Evolutionary conservation across 2,329 filamentous ascomycete genomes (phyloP).

Genomic region (Epichloe elymi): DNA sequence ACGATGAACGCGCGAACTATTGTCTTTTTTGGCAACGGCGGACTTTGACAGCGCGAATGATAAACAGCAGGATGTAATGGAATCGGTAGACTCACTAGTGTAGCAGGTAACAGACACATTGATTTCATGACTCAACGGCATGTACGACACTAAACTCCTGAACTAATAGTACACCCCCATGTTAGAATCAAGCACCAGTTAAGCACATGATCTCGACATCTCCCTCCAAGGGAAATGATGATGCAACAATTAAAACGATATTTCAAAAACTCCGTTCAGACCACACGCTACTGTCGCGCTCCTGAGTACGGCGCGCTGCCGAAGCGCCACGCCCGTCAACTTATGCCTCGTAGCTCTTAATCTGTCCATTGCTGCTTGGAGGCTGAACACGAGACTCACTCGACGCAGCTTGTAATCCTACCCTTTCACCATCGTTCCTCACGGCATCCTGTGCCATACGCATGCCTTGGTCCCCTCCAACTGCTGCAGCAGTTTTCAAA

Average conservation of each 20-base stretch:
- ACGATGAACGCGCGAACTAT: too few relatives aligned
- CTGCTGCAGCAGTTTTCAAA: conserved; percentile 41
- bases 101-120: neutral
- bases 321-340: neutral
- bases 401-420: conserved; percentile 38
- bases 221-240: neutral
- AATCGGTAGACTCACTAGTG: too few relatives aligned
- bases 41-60: too few relatives aligned
- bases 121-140: neutral
- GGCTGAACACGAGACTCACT: conserved; percentile 35
- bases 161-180: conserved; percentile 1
- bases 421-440: conserved; percentile 33
- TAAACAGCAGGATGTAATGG: too few relatives aligned
- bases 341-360: conserved; percentile 46
- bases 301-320: neutral
- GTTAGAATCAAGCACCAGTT: neutral
- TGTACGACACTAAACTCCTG: conserved; percentile 1
- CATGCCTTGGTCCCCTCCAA: conserved; percentile 36
- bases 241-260: neutral
- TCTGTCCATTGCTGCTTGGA: conserved; percentile 38
- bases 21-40: too few relatives aligned
- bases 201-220: neutral
- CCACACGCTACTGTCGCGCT: neutral
- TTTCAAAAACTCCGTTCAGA: neutral
- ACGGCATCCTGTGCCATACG: conserved; percentile 32